Percentiles rank a stretch among this genome's conserved stretches.
These are phyloP conservation scores for Barnettozyma hawaiiensis DNA, from an alignment of 1,139 yeast genomes.

Conservation along the genomic window DNA sequence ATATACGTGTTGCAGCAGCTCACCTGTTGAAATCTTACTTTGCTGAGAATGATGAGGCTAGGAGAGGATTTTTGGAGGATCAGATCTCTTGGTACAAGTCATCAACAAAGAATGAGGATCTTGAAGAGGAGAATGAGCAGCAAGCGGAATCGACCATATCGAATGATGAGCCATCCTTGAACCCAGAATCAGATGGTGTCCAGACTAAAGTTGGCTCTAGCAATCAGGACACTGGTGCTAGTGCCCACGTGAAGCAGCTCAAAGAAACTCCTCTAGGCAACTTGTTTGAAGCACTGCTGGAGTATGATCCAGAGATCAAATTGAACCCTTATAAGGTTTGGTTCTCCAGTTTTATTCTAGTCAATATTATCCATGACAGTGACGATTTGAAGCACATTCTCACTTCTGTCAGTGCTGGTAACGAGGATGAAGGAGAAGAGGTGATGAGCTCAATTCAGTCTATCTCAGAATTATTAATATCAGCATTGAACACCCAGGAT, in stretches of 20 bases:
- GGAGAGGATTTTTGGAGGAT: conserved; percentile 56
- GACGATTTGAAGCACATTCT: conserved; percentile 40
- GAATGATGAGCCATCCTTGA: neutral
- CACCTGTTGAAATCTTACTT: conserved; percentile 65
- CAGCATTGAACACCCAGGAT: conserved; percentile 59
- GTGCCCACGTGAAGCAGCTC: neutral
- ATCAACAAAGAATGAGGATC: neutral
- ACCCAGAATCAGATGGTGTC: neutral
- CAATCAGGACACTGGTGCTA: neutral
- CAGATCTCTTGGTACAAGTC: conserved; percentile 10
- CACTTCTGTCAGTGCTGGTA: conserved; percentile 58
- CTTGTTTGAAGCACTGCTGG: conserved; percentile 63
- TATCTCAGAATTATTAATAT: conserved; percentile 65
- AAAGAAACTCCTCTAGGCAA: conserved; percentile 35
- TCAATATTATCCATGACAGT: conserved; percentile 57
- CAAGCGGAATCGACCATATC: neutral
- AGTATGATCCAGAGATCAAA: conserved; percentile 69
- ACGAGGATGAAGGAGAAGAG: conserved; percentile 65
- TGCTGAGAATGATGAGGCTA: conserved; percentile 57
- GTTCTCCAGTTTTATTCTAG: conserved; percentile 71
- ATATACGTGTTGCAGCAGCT: conserved; percentile 68
- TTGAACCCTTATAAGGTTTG: conserved; percentile 84
- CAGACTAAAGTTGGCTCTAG: neutral
- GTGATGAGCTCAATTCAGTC: conserved; percentile 73
- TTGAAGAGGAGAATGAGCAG: neutral